phyloP scores from a whole-genome alignment of 345 rosid genomes.

The Trapa bicornis region DNA sequence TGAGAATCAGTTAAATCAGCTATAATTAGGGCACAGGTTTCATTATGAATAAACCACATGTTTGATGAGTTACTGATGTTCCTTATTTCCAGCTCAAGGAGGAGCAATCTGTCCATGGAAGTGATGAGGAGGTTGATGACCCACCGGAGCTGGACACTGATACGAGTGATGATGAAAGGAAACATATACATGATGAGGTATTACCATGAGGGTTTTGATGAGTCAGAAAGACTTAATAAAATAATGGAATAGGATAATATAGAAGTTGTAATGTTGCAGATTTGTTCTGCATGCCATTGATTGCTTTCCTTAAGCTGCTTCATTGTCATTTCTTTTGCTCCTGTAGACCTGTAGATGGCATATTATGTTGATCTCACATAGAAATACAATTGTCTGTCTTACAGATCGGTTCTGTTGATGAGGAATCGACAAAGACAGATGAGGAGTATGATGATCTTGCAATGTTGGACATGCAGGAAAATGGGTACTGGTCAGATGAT shows the following conservation, averaged over 20 bases:
- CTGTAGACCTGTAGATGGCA: background rate
- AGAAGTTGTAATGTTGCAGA: background rate
- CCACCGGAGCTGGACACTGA: conserved; percentile 72
- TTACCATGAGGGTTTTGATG: background rate
- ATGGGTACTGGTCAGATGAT: conserved; percentile 56
- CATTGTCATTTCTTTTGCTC: background rate
- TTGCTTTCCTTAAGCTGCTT: background rate
- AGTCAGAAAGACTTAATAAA: too few relatives aligned
- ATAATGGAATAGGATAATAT: background rate
- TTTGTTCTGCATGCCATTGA: background rate
- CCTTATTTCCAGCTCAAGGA: conserved; percentile 56
- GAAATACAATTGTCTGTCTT: background rate
- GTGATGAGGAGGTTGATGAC: conserved; percentile 94
- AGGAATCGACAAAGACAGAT: conserved; percentile 84
- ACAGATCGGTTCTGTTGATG: conserved; percentile 97
- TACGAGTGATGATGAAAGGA: conserved; percentile 42
- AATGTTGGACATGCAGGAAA: conserved; percentile 52
- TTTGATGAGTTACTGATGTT: background rate
- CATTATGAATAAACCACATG: too few relatives aligned
- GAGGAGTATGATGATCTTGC: conserved; percentile 98
- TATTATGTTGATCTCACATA: background rate
- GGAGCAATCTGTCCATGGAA: conserved; percentile 81
- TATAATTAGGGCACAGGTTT: too few relatives aligned
- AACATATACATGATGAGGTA: conserved; percentile 71
- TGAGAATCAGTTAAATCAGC: too few relatives aligned